phyloP scores from a whole-genome alignment of 805 yeast genomes.

The Vanderwaltozyma yarrowii region DNA sequence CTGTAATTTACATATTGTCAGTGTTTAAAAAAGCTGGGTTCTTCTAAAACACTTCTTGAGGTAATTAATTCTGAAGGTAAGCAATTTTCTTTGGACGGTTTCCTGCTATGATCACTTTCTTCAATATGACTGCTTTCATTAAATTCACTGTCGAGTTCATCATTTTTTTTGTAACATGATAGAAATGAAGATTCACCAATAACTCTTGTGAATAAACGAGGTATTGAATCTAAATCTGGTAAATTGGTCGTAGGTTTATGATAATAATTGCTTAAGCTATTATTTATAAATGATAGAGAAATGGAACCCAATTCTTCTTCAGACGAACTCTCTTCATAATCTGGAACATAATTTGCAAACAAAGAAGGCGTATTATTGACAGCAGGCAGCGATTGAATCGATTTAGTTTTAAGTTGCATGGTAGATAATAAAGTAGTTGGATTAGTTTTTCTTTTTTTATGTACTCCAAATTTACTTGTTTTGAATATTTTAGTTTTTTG shows the following conservation, averaged over 20 bases:
- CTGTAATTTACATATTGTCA: neutral
- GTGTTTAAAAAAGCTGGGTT: constrained; percentile 4
- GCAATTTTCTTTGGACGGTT: neutral
- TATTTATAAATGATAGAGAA: constrained; percentile 7
- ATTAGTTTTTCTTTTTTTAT: no score
- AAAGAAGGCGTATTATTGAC: no score
- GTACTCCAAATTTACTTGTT: constrained; percentile 1
- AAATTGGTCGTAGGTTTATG: constrained; percentile 3
- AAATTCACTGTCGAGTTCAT: no score
- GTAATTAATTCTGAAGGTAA: constrained; percentile 1
- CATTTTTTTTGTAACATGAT: neutral
- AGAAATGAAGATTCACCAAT: constrained; percentile 4
- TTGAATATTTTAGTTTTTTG: neutral
- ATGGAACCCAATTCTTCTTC: constrained; percentile 6
- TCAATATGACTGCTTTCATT: no score
- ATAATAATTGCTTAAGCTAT: constrained; percentile 6
- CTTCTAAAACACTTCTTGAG: constrained; percentile 1
- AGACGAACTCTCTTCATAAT: constrained; percentile 3
- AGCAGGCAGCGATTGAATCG: no score
- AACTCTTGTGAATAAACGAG: constrained; percentile 7
- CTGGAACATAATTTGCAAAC: neutral
- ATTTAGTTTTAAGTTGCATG: no score
- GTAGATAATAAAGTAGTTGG: no score
- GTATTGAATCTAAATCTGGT: constrained; percentile 6
- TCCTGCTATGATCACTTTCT: neutral